Base-by-base conservation (phyloP, 441 rosid species). In the Kokia cookei region DNA sequence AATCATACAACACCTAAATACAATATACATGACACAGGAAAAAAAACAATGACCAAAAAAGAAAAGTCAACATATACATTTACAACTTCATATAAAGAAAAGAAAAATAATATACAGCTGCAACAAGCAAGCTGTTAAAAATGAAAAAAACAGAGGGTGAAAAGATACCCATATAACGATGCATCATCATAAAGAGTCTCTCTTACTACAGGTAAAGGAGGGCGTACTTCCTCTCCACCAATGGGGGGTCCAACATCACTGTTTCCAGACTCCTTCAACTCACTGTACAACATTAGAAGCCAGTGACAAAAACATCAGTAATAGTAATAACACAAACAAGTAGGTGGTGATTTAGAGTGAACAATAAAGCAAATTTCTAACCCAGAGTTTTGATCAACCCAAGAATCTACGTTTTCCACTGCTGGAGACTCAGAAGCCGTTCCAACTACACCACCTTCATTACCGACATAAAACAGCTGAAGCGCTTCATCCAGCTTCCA, bases 401-500 rank as follows among this genome's bases (percentile, higher is more conserved):
- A 69, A 40, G 77, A 35, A 71, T 60, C 58, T 65, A 73, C 69
- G 53, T 71, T 81, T 45, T 82, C 85, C 32, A 67, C 43, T 8
- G 77, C 69, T 62, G 87, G 88, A 73, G 91, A 74, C 27, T 75
- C 83, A 58, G 91, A 80, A 71, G 79, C 80, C 45, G 93, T 58
- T 1, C 85, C 83, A 66, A 73, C 72, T 57, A 67, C 79, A 72
- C 86, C 89, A 62, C 76, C 82, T 76, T 93, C 98, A 75, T 86
- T 88, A 75, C 97, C 97, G 24, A 96, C 87, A 82, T 87, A 93
- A 79, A 96, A 96, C 71, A 96, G 86, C 89, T 93, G 97, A 77
- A 96, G 61, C 69, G 99, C 99, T 72, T 93, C 99, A 59, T 96
- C 99, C 77, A 96, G 97, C 73, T 91, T 90, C 99, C 99, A 96